phyloP scores from a whole-genome alignment of 2,329 filamentous ascomycete genomes.

The Bretziella fagacearum region DNA sequence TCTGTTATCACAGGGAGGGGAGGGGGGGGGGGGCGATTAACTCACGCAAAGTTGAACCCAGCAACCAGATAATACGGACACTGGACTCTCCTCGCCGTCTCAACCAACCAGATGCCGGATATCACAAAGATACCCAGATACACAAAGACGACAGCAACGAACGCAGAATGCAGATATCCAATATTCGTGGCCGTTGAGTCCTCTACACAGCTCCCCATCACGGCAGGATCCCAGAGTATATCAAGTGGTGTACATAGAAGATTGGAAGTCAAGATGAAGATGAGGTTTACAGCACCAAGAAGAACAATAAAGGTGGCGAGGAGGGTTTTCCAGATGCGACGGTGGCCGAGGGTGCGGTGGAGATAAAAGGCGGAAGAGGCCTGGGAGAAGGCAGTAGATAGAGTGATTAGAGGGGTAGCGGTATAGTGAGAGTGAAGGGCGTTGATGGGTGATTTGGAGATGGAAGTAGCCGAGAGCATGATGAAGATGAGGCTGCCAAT shows the following conservation, averaged over 20 bases:
- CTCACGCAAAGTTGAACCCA: background rate
- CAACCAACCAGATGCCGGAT: background rate
- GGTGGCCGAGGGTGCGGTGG: conserved; percentile 19
- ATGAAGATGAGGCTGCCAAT: background rate
- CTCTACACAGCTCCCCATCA: conserved; percentile 21
- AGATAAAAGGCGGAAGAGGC: conserved; percentile 25
- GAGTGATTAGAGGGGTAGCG: background rate
- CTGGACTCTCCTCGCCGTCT: background rate
- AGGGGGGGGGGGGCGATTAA: no score
- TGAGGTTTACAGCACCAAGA: conserved; percentile 21
- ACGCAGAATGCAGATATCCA: conserved; percentile 19
- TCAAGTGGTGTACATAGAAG: conserved; percentile 25
- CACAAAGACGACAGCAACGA: conserved; percentile 23
- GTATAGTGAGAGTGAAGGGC: conserved; percentile 3
- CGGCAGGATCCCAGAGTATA: conserved; percentile 22
- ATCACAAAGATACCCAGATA: conserved; percentile 19
- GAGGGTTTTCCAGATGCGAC: conserved; percentile 20
- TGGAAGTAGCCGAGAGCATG: background rate
- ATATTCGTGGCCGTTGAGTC: conserved; percentile 18
- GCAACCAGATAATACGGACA: conserved; percentile 2
- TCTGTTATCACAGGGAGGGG: no score
- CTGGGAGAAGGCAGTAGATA: conserved; percentile 22
- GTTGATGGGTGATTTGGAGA: background rate
- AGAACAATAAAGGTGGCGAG: conserved; percentile 20
- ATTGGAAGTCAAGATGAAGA: conserved; percentile 21